phyloP scores from a whole-genome alignment of 2,329 filamentous ascomycete species.

The Amauroascus verrucosus region DNA sequence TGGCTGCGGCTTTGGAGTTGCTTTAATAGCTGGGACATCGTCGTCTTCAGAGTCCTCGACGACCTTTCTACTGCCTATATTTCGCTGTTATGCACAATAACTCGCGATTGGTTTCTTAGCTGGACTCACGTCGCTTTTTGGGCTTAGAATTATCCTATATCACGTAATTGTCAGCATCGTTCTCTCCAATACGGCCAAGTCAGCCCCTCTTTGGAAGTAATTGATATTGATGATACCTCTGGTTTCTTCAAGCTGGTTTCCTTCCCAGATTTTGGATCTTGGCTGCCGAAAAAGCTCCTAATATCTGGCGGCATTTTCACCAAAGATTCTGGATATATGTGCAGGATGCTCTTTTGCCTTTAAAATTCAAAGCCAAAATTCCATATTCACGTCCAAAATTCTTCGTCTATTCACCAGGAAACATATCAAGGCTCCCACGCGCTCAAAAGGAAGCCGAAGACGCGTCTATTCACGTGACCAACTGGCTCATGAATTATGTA shows the following conservation, averaged over 20 bases:
- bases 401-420: neutral
- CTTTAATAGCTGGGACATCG: conserved; percentile 39
- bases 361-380: neutral
- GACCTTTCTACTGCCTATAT: conserved; percentile 51
- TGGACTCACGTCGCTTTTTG: conserved; percentile 28
- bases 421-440: conserved; percentile 3
- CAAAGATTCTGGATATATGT: neutral
- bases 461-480: conserved; percentile 4
- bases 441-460: neutral
- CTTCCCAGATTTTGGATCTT: conserved; percentile 41
- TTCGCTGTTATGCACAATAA: conserved; percentile 5
- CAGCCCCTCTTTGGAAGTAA: conserved; percentile 4
- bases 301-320: conserved; percentile 70
- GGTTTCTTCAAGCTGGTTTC: conserved; percentile 30
- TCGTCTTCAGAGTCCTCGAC: conserved; percentile 76
- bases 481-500: neutral
- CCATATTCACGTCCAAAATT: neutral
- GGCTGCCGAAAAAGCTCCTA: conserved; percentile 71
- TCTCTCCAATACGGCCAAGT: neutral
- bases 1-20: conserved; percentile 28
- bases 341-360: neutral
- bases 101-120: neutral
- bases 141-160: conserved; percentile 15
- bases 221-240: conserved; percentile 27
- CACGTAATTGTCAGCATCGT: conserved; percentile 1